Percentiles rank a stretch among this genome's conserved stretches.
These are phyloP conservation scores for Abrus pulchellus DNA, from an alignment of 306 rosid genomes.

Conservation along the genomic window DNA sequence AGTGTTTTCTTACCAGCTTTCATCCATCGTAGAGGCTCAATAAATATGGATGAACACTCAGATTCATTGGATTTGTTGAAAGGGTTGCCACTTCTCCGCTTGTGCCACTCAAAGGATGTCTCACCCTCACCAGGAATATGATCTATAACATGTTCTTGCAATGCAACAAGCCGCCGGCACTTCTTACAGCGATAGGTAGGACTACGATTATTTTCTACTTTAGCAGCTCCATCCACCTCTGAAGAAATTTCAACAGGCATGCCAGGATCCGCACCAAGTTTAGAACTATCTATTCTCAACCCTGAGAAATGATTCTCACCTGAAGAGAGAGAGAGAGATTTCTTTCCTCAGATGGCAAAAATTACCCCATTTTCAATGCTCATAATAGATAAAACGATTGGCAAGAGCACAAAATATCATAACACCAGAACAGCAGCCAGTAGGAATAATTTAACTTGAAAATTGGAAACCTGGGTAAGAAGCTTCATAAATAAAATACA, in stretches of 20 bases:
- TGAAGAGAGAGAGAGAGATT: constrained; percentile 47
- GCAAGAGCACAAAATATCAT: not conserved
- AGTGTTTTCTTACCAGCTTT: constrained; percentile 74
- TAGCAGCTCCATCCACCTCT: constrained; percentile 59
- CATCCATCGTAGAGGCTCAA: constrained; percentile 98
- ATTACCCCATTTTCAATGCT: constrained; percentile 18
- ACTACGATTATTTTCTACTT: constrained; percentile 52
- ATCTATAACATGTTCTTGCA: constrained; percentile 83
- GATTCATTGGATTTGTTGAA: constrained; percentile 70
- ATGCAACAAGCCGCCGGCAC: constrained; percentile 84
- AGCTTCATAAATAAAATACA: not conserved
- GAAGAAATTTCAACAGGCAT: constrained; percentile 65
- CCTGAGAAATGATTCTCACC: constrained; percentile 84
- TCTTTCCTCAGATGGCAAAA: constrained; percentile 18
- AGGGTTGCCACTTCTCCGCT: constrained; percentile 78
- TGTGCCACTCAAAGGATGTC: constrained; percentile 74
- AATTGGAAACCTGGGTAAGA: not conserved
- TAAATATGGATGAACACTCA: constrained; percentile 91
- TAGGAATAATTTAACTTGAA: constrained; percentile 6
- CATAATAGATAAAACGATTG: constrained; percentile 6
- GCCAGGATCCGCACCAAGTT: constrained; percentile 93
- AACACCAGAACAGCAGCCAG: constrained; percentile 19
- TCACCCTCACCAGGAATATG: constrained; percentile 95
- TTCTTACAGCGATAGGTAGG: constrained; percentile 89
- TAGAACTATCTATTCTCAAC: constrained; percentile 75